Percentiles rank a stretch among this genome's conserved stretches.
Evolutionary conservation across 148 eudicot species (phyloP).

Genomic region (Rhododendron ovatum): DNA sequence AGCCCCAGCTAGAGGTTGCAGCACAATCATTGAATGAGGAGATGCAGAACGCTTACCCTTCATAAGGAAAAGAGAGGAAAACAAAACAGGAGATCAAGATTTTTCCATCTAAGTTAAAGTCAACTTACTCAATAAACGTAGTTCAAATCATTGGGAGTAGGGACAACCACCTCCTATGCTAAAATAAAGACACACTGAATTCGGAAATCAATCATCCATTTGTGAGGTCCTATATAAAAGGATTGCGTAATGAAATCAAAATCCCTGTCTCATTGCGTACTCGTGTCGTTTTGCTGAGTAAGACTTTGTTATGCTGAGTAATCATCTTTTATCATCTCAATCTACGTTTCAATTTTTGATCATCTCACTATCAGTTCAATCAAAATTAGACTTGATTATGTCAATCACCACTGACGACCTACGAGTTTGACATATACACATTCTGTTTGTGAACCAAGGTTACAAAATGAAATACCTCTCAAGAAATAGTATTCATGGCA

Average conservation of each 20-base stretch:
- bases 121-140: neutral
- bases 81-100: neutral
- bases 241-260: neutral
- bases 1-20: conserved; percentile 78
- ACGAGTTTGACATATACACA: neutral
- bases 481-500: neutral
- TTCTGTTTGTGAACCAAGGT: neutral
- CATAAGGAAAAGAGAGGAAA: conserved; percentile 1
- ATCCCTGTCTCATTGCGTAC: neutral
- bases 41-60: conserved; percentile 76
- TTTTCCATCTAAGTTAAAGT: neutral
- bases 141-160: neutral
- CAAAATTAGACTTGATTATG: neutral
- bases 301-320: neutral
- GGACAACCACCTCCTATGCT: neutral
- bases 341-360: neutral
- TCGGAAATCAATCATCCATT: neutral
- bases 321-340: neutral
- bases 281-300: neutral
- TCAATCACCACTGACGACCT: neutral
- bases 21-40: conserved; percentile 71
- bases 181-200: neutral
- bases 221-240: neutral
- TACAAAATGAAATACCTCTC: neutral
- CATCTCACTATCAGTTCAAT: neutral